Percentiles rank a stretch among this genome's conserved stretches.
Evolutionary conservation across 257 asterid species (phyloP).

Genomic region (Penstemon newberryi): DNA sequence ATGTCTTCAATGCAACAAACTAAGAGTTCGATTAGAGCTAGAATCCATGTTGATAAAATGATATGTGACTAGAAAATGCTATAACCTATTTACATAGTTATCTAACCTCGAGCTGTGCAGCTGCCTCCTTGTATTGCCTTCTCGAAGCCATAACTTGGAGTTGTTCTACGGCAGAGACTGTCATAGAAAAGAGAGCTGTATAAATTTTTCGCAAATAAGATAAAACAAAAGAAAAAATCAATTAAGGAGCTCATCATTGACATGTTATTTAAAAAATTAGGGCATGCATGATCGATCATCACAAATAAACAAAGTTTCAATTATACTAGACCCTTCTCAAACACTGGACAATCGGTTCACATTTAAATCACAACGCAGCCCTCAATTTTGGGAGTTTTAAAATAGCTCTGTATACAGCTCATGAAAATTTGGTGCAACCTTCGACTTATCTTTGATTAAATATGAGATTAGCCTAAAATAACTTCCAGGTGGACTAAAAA

Average conservation of each 20-base stretch:
- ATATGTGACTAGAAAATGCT: slow-evolving; percentile 17
- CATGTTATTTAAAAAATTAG: neutral
- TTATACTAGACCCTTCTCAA: neutral
- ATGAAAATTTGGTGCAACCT: neutral
- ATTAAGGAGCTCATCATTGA: slow-evolving; percentile 1
- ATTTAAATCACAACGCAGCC: neutral
- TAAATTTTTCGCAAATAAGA: slow-evolving; percentile 17
- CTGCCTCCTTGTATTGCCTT: slow-evolving; percentile 97
- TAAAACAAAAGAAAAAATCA: slow-evolving; percentile 10
- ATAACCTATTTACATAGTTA: slow-evolving; percentile 17
- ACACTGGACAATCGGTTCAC: slow-evolving; percentile 16
- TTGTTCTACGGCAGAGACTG: slow-evolving; percentile 98
- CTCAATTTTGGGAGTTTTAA: neutral
- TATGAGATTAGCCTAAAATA: slow-evolving; percentile 1
- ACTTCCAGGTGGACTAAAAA: slow-evolving; percentile 3
- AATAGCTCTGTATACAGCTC: neutral
- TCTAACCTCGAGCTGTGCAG: slow-evolving; percentile 95
- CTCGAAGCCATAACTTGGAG: slow-evolving; percentile 98
- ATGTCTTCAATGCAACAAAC: slow-evolving; percentile 11
- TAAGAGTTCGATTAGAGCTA: slow-evolving; percentile 7
- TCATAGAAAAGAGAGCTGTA: slow-evolving; percentile 29
- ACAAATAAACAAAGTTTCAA: neutral
- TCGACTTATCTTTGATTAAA: slow-evolving; percentile 2
- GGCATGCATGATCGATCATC: slow-evolving; percentile 16
- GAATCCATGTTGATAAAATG: slow-evolving; percentile 9